These are phyloP conservation scores for Cystobasidium onofrii DNA, from an alignment of 768 basidiomycete genomes.

Conservation along the genomic window DNA sequence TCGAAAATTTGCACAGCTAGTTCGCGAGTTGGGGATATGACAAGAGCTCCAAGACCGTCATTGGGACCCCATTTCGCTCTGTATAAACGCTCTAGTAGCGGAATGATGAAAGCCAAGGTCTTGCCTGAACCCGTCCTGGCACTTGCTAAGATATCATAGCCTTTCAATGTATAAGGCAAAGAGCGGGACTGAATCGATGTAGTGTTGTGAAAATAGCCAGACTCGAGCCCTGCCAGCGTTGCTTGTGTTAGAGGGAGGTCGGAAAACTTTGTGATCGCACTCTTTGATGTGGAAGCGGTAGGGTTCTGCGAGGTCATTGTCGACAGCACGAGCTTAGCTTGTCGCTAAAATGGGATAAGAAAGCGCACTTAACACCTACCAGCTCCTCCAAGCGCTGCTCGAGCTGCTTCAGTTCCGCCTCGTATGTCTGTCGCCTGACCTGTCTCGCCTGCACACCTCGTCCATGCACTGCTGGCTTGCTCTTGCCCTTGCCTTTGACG, in stretches of 20 bases:
- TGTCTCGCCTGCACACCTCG: slow-evolving; percentile 6
- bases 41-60: slow-evolving; percentile 73
- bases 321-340: neutral
- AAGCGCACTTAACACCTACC: neutral
- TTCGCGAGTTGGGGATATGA: slow-evolving; percentile 90
- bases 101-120: slow-evolving; percentile 64
- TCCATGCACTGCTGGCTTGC: slow-evolving; percentile 15
- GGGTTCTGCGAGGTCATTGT: neutral
- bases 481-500: slow-evolving; percentile 9
- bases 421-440: slow-evolving; percentile 4
- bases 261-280: slow-evolving; percentile 19
- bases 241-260: slow-evolving; percentile 35
- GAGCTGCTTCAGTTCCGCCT: slow-evolving; percentile 30
- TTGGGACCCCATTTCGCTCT: slow-evolving; percentile 63
- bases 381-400: slow-evolving; percentile 27
- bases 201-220: slow-evolving; percentile 74
- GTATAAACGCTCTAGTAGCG: slow-evolving; percentile 59
- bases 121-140: slow-evolving; percentile 67
- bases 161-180: slow-evolving; percentile 57
- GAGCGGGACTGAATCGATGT: slow-evolving; percentile 67
- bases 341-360: neutral
- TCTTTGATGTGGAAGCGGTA: neutral
- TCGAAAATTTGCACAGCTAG: slow-evolving; percentile 97
- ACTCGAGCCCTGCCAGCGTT: slow-evolving; percentile 62
- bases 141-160: slow-evolving; percentile 61